These are phyloP conservation scores for Aspergillus heteromorphus DNA, from an alignment of 495 filamentous ascomycete genomes.

Conservation along the genomic window DNA sequence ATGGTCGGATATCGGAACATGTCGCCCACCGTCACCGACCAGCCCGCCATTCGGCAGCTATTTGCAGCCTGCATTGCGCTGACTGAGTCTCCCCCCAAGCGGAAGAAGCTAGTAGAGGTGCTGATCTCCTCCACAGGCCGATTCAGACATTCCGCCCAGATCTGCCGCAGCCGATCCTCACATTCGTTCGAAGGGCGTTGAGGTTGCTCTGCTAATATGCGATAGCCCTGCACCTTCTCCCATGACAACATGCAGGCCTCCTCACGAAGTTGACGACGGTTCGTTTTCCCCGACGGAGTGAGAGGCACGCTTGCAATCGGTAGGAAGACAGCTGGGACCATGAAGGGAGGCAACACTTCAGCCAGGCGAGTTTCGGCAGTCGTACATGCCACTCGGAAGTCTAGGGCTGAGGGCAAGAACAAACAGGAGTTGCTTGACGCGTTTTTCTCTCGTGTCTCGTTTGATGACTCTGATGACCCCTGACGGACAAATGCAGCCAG, in stretches of 20 bases:
- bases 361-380: not conserved
- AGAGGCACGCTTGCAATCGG: conserved; percentile 32
- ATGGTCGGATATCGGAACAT: not conserved
- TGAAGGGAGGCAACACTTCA: conserved; percentile 27
- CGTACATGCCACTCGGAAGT: not conserved
- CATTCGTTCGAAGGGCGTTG: not conserved
- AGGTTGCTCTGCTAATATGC: not conserved
- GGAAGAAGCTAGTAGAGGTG: conserved; percentile 30
- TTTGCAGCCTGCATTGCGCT: conserved; percentile 1
- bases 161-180: conserved; percentile 18
- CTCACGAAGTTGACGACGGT: conserved; percentile 22
- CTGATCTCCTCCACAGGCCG: conserved; percentile 17
- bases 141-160: conserved; percentile 20
- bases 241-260: conserved; percentile 8
- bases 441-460: too few relatives aligned
- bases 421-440: not conserved
- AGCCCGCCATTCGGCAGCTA: not conserved
- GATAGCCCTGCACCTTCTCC: not conserved
- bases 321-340: conserved; percentile 38
- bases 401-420: not conserved
- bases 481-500: not conserved
- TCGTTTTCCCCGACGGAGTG: conserved; percentile 33
- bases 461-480: not conserved
- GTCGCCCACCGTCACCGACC: not conserved
- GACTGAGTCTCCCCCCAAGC: conserved; percentile 37